Base-by-base conservation (phyloP, 352 stramenopile species). In the Pythium sp. region DNA sequence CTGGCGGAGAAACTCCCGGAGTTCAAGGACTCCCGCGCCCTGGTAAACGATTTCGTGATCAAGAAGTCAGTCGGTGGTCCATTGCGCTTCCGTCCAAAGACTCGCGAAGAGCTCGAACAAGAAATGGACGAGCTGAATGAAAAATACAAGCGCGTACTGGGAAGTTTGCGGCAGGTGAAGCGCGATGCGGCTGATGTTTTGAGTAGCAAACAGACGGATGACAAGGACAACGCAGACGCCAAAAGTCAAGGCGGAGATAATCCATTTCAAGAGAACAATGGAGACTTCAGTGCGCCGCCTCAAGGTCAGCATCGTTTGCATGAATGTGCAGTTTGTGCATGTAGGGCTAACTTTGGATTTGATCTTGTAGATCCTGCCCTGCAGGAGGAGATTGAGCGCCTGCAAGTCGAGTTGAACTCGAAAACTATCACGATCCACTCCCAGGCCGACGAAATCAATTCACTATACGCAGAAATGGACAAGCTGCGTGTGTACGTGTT, bases 1-100 rank as follows among this genome's bases (percentile, higher is more conserved):
- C 71, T 93, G 0, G 70, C 78, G 46, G 81, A 90, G 54, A 93
- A 93, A 49, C 65, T 75, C 1, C 73, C 78, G 0, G 84, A 91
- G 69, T 93, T 93, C 56, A 72, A 89, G 36, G 76, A 88, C 26
- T 89, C 79, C 1, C 62, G 76, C 8, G 79, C 79, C 6, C 64
- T 86, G 22, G 86, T 95, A 0, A 96, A 97, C 63, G 87, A 96
- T n/a, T 93, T 94, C 26, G 77, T 97, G 20, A 72, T 94, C 9
- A 91, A 93, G 54, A 94, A 94, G 67, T 77, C 81, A 6, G 70
- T 93, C 12, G 87, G 91, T 24, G 89, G 75, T 5, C 87, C 85
- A 14, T 72, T 93, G 65, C 81, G 89, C 5, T 96, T 97, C 61
- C 83, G 91, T 7, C 87, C 91, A 0, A 95, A 93, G 73, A 89